Base-by-base conservation (phyloP, 2,329 filamentous ascomycete species). In the Cytospora schulzeri region DNA sequence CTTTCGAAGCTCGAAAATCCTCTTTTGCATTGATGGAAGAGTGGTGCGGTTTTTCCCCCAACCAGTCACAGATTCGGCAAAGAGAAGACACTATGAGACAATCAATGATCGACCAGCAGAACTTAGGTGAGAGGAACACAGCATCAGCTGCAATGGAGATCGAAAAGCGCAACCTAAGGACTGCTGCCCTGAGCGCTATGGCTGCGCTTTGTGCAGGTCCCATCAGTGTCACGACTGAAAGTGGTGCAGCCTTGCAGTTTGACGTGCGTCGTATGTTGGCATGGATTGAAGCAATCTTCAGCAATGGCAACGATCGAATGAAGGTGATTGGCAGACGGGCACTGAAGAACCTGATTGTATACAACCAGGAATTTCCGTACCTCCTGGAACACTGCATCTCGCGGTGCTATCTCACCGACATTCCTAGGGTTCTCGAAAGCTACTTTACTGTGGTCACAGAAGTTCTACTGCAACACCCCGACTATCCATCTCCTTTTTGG, bases 1-100 rank as follows among this genome's bases (percentile, higher is more conserved):
- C 95, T 0, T 99, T 99, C 72, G 95, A 99, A 75, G 92, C 93
- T 15, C 85, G 96, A 50, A 97, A 97, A 74, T 97, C 95, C 6
- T 91, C 94, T 0, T 99, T 99, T 73, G 89, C 93, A 0, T 80
- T 99, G 56, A 98, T 99, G 93, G 95, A 99, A 76, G 94, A 98
- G 69, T 99, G 96, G 96, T 99, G 95, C 74, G 95, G 95, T 2
- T 97, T 96, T 75, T 97, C 93, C 9, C 92, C 93, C 0, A 97
- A 97, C 68, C 92, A 96, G 73, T 83, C 80, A 17, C 91, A 96
- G 68, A 91, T 97, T 50, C 86, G 89, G 6, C 88, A 89, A 64
- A 85, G 92, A 67, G 93, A 97, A 76, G 91, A 96, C 67, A 90
- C 86, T 41, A 96, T 97, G 89, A 85, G 92, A 52, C 91, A 93